Percentiles rank a stretch among this genome's conserved stretches.
Conservation (phyloP, 306 rosid genomes). For the Prunus campanulata region DNA sequence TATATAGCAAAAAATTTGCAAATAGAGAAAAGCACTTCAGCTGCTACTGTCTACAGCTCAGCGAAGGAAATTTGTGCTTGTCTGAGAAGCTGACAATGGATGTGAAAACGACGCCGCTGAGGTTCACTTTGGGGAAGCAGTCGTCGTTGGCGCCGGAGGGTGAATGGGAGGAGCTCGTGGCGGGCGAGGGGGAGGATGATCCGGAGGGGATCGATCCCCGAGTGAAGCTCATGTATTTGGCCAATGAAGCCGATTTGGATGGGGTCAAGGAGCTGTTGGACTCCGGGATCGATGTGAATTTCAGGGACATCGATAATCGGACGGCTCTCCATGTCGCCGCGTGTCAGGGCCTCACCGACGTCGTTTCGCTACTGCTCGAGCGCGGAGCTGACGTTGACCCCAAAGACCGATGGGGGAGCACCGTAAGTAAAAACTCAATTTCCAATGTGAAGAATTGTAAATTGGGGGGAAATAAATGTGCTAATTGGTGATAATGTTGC, state of each 20-base stretch:
- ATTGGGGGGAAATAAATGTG: neutral
- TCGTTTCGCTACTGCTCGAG: constrained; percentile 61
- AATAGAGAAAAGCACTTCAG: neutral
- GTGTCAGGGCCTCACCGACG: constrained; percentile 65
- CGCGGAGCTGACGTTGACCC: constrained; percentile 65
- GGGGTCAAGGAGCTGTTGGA: constrained; percentile 70
- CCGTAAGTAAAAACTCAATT: constrained; percentile 40
- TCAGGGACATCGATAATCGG: constrained; percentile 75
- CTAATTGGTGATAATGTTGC: constrained; percentile 8
- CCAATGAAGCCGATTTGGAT: constrained; percentile 76
- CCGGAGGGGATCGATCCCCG: constrained; percentile 51
- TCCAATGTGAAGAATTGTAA: neutral
- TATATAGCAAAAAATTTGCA: neutral
- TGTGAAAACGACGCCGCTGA: constrained; percentile 39
- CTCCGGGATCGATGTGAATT: constrained; percentile 66
- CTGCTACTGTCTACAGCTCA: neutral
- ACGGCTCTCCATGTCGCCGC: constrained; percentile 90
- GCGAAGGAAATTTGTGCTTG: neutral
- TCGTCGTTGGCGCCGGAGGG: constrained; percentile 84
- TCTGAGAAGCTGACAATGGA: constrained; percentile 45
- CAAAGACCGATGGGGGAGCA: constrained; percentile 87
- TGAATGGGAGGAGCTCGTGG: neutral
- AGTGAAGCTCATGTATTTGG: constrained; percentile 73
- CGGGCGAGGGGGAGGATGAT: constrained; percentile 12
- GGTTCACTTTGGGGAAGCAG: constrained; percentile 75